Conservation (phyloP, 768 basidiomycete genomes). For the Tephrocybe sp. region DNA sequence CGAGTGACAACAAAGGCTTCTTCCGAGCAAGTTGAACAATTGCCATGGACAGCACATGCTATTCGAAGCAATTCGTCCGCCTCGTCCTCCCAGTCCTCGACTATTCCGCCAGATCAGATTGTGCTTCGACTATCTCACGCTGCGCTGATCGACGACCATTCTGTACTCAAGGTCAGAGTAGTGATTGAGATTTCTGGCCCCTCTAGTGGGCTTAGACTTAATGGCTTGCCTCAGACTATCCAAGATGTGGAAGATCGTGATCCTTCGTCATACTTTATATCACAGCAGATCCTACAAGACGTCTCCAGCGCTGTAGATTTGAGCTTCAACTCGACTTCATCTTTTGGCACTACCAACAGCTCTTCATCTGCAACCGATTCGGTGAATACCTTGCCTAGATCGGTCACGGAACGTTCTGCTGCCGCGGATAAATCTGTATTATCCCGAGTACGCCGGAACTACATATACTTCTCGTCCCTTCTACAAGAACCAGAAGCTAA, state of each 20-base stretch:
- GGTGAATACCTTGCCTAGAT: slow-evolving; percentile 33
- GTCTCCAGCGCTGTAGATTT: slow-evolving; percentile 67
- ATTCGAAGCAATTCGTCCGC: slow-evolving; percentile 43
- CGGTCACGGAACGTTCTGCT: slow-evolving; percentile 46
- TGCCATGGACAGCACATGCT: slow-evolving; percentile 73
- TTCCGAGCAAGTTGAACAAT: slow-evolving; percentile 64
- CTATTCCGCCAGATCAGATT: slow-evolving; percentile 46
- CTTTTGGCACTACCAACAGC: slow-evolving; percentile 51
- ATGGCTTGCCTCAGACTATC: slow-evolving; percentile 76
- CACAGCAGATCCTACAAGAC: slow-evolving; percentile 70
- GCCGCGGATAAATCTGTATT: slow-evolving; percentile 82
- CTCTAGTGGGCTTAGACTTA: slow-evolving; percentile 78
- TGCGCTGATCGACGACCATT: slow-evolving; percentile 67
- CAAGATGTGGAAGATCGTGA: slow-evolving; percentile 67
- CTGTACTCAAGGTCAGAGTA: slow-evolving; percentile 77
- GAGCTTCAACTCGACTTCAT: slow-evolving; percentile 68
- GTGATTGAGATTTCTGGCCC: slow-evolving; percentile 80
- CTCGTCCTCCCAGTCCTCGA: slow-evolving; percentile 27
- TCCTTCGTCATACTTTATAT: slow-evolving; percentile 55
- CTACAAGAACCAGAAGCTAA: slow-evolving; percentile 98
- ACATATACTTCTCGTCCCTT: slow-evolving; percentile 97
- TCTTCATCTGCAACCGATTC: slow-evolving; percentile 37
- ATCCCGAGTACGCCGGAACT: slow-evolving; percentile 85
- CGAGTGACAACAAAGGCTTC: slow-evolving; percentile 76
- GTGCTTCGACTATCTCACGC: slow-evolving; percentile 73